Conservation (phyloP, 2,329 filamentous ascomycete genomes). For the Xylariaceae sp. region DNA sequence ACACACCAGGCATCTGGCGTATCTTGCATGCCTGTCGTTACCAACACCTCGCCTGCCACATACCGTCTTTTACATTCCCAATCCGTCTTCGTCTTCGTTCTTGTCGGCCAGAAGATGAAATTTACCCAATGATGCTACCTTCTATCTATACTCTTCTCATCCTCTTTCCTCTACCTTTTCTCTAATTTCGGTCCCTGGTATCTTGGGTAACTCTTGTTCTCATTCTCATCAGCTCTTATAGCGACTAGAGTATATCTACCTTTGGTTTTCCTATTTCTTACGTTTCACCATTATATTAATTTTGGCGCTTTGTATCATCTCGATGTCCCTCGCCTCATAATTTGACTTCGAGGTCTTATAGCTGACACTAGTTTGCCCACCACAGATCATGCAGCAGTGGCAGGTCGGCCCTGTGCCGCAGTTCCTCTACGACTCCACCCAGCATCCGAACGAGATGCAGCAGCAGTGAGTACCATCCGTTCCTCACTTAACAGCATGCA, state of each 20-base stretch:
- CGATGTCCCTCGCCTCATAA: not conserved
- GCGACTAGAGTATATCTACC: no score
- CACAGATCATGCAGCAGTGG: conserved; percentile 67
- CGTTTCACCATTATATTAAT: conserved; percentile 4
- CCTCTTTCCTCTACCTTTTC: not conserved
- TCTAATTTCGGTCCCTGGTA: not conserved
- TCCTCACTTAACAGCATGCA: conserved; percentile 33
- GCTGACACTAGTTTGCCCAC: conserved; percentile 42
- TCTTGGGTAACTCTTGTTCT: no score
- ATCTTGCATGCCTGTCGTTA: conserved; percentile 6
- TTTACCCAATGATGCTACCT: not conserved
- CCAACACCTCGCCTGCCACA: conserved; percentile 1
- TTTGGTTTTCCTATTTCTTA: not conserved
- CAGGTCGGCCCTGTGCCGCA: conserved; percentile 66
- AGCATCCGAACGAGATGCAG: conserved; percentile 64
- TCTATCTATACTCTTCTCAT: not conserved
- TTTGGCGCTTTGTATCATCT: not conserved
- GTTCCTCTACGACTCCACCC: conserved; percentile 61
- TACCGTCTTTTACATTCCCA: conserved; percentile 1
- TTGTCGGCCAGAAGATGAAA: not conserved
- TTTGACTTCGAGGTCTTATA: conserved; percentile 20
- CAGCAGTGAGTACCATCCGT: conserved; percentile 62
- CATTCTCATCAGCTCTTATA: no score
- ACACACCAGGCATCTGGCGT: not conserved
- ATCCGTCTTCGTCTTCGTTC: not conserved